Base-by-base conservation (phyloP, 192 early-diverging fungal species). In the Phlyctochytrium bullatum region DNA sequence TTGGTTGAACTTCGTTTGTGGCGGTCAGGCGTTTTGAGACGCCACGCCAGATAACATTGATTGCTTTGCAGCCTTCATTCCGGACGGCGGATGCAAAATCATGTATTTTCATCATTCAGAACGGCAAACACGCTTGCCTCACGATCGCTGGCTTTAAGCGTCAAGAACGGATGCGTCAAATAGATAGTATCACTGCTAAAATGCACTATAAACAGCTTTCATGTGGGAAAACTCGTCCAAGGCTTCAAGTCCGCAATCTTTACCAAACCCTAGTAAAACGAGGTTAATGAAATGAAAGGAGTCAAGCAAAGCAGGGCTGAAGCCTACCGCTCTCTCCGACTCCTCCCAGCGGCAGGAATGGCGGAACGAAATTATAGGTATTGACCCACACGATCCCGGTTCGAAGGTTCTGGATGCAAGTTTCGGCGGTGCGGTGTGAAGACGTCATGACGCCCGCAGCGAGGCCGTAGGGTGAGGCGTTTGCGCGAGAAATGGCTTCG, bases 301-400 rank as follows among this genome's bases (percentile, higher is more conserved):
- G n/a, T n/a, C n/a, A n/a, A n/a, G 52, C 30, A 57, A 34, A 2
- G 1, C 32, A 2, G 23, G 25, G 1, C 35, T 67, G 17, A 34
- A 67, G 17, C 27, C 36, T 14, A 36, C 59, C 20, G 51, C 1
- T 62, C 2, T 32, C 61, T 34, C n/a, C 82, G 72, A 77, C 67
- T 0, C 86, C 88, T 51, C 88, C 88, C 73, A 88, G 82, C 1
- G 88, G 86, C 68, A 87, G 36, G 34, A 75, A 73, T 34, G 78
- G 68, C 32, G 82, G 86, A 33, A 83, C 33, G 12, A 74, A 64
- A 47, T 89, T 89, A 62, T 83, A 83, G 53, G 50, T 76, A 67
- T 89, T 89, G 67, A 88, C 78, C 67, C 59, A 40, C 31, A 69
- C 62, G 23, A 65, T 25, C 1, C 67, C 67, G 47, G 62, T 47